Evolutionary conservation across 495 filamentous ascomycete species (phyloP).

Genomic region (Tetracladium setigerum): DNA sequence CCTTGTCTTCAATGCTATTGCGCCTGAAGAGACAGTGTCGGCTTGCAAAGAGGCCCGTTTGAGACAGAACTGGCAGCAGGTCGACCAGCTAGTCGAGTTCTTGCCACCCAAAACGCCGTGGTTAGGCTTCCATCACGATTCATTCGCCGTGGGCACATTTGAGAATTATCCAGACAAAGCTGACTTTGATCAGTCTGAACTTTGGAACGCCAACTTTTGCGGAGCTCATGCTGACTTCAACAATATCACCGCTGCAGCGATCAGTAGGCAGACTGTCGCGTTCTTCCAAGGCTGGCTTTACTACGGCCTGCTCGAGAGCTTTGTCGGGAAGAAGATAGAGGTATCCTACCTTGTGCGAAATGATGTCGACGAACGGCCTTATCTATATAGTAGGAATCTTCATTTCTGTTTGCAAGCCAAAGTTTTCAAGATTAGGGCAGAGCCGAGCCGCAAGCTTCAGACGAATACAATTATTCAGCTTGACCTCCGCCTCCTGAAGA

Average conservation of each 20-base stretch:
- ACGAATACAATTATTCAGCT: neutral
- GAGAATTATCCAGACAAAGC: neutral
- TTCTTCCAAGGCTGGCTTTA: neutral
- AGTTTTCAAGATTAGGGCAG: neutral
- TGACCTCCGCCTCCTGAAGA: neutral
- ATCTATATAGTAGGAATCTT: neutral
- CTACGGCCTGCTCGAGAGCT: neutral
- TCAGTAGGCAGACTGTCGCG: neutral
- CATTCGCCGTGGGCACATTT: neutral
- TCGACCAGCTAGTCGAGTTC: neutral
- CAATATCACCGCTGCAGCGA: neutral
- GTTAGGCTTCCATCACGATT: neutral
- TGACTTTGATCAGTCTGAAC: neutral
- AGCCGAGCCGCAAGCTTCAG: neutral
- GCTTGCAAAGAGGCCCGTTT: neutral
- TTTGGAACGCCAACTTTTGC: neutral
- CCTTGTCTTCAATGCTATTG: neutral
- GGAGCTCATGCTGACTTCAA: neutral
- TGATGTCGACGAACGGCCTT: neutral
- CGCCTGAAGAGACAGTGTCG: neutral
- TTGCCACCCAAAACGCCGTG: neutral
- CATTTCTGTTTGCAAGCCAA: constrained; percentile 1
- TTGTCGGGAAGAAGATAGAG: neutral
- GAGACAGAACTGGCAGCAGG: neutral
- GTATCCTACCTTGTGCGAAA: neutral